Base-by-base conservation (phyloP, 2,329 filamentous ascomycete genomes). In the Ophiocordyceps camponoti-leonardi region DNA sequence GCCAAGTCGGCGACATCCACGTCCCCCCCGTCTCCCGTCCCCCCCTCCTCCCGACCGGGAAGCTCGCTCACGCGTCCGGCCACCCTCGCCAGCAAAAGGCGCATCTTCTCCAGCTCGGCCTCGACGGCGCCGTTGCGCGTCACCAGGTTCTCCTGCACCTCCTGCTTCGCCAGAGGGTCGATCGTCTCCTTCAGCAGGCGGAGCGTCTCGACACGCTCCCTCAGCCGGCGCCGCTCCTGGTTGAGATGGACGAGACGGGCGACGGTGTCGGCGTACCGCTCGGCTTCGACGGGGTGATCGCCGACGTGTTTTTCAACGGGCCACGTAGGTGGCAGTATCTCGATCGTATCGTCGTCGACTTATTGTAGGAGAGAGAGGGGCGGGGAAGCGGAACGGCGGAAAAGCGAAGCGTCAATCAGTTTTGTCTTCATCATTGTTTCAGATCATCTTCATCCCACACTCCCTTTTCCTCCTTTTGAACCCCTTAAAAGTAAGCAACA, bases 81-180 rank as follows among this genome's bases (percentile, higher is more conserved):
- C 0, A 82, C 76, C 23, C 78, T 67, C 1, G 71, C 69, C 46
- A 81, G 66, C 49, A 86, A 60, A 51, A 79, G 66, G 31, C 78
- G 71, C 71, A 81, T 83, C 49, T 71, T 72, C 57, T 79, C 73
- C 46, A 86, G 63, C 60, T 86, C 81, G 45, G 65, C 65, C 56
- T 81, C 80, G 11, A 86, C 59, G 43, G 77, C 71, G 1, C 79
- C 77, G 55, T 81, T 73, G 30, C 73, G 72, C 44, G 76, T 79
- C 1, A 82, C 68, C 4, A 86, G 59, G 56, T 84, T 85, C 47
- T 75, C 71, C 57, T 86, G 82, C 7, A 81, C 62, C 8, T 61
- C 52, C 50, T 13, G 13, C 31, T 60, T 50, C 51, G 61, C 51
- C 4, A 43, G 41, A 54, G 60, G 31, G 4, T 56, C 53, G 10